phyloP scores from a whole-genome alignment of 2,329 filamentous ascomycete genomes.

The Akanthomyces uredinophilus region DNA sequence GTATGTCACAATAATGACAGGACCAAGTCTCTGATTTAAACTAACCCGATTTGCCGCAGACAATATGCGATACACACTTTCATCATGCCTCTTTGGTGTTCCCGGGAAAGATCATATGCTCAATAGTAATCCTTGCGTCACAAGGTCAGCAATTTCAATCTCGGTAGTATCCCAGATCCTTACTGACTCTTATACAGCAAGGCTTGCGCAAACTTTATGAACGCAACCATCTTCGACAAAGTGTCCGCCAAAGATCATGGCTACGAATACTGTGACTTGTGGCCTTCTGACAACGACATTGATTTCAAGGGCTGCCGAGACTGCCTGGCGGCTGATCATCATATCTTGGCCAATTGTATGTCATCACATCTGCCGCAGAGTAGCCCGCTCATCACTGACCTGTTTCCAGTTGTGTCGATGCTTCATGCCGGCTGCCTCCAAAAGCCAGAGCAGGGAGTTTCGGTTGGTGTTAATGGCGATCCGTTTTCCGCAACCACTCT shows the following conservation, averaged over 20 bases:
- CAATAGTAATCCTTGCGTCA: constrained; percentile 44
- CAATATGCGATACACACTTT: constrained; percentile 37
- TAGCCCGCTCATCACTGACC: constrained; percentile 20
- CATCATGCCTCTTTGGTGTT: constrained; percentile 50
- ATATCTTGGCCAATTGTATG: constrained; percentile 51
- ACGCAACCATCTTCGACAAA: constrained; percentile 45
- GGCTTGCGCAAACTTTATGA: constrained; percentile 46
- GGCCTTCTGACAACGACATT: constrained; percentile 35
- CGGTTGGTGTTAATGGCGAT: constrained; percentile 45
- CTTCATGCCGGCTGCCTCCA: constrained; percentile 54
- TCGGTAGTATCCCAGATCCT: background rate
- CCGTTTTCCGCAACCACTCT: constrained; percentile 46
- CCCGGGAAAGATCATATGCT: constrained; percentile 37
- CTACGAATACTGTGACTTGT: constrained; percentile 51
- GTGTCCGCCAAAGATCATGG: constrained; percentile 39
- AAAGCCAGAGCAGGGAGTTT: constrained; percentile 40
- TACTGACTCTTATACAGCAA: constrained; percentile 35
- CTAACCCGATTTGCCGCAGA: constrained; percentile 1
- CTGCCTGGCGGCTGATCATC: constrained; percentile 39
- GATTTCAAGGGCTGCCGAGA: constrained; percentile 38
- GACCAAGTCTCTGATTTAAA: background rate
- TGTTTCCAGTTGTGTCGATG: constrained; percentile 38
- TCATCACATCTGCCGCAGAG: constrained; percentile 6
- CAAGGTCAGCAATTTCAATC: constrained; percentile 35
- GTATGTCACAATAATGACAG: constrained; percentile 35